Percentiles rank a stretch among this genome's conserved stretches.
These are phyloP conservation scores for Eimeria maxima DNA, from an alignment of 169 alveolate species.

Conservation along the genomic window DNA sequence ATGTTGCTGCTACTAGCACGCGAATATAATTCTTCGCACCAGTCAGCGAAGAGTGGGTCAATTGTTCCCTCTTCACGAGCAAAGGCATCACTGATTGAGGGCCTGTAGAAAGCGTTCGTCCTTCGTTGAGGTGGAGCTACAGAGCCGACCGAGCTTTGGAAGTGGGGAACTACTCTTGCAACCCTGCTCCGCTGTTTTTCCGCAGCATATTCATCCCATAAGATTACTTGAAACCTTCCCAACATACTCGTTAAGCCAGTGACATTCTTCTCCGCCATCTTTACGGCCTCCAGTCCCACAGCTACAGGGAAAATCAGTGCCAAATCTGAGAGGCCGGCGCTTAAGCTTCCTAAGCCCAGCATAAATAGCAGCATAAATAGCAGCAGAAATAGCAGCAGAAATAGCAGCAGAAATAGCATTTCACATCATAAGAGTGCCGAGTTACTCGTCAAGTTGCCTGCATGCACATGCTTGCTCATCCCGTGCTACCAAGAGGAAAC, in stretches of 20 bases:
- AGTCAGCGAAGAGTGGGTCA: conserved; percentile 19
- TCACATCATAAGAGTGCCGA: background rate
- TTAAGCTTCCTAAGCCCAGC: conserved; percentile 11
- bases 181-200: background rate
- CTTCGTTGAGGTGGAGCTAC: background rate
- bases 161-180: background rate
- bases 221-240: conserved; percentile 14
- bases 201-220: conserved; percentile 69
- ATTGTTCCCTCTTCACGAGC: conserved; percentile 36
- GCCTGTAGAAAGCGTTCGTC: background rate
- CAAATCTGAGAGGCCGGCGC: conserved; percentile 52
- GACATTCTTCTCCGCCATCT: conserved; percentile 62
- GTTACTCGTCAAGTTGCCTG: background rate
- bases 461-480: background rate
- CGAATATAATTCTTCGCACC: conserved; percentile 64
- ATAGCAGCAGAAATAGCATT: background rate
- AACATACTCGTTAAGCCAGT: conserved; percentile 62
- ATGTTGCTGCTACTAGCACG: conserved; percentile 7
- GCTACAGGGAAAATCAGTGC: conserved; percentile 9
- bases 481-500: background rate
- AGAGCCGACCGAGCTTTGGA: background rate
- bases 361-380: background rate
- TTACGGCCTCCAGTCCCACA: conserved; percentile 58
- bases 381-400: background rate
- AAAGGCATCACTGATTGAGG: conserved; percentile 50